Conservation (phyloP, 139 green algal genomes). For the Diplosphaera chodatii region DNA sequence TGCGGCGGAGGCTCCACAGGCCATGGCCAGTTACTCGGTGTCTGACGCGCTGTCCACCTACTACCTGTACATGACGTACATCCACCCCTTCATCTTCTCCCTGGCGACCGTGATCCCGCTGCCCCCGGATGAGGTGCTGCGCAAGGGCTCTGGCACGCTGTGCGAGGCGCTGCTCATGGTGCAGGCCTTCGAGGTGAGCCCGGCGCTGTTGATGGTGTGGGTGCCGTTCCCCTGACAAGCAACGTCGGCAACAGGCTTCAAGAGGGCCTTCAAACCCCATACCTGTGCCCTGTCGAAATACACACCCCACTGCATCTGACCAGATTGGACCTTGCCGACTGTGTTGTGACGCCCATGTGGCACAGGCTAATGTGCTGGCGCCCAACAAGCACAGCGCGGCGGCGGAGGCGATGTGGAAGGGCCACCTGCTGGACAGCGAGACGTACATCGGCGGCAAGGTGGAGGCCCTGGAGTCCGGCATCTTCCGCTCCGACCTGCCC, state of each 20-base stretch:
- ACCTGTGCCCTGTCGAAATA: no score
- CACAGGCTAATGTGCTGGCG: conserved; percentile 76
- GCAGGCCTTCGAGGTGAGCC: conserved; percentile 40
- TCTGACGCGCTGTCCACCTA: conserved; percentile 96
- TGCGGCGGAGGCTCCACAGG: conserved; percentile 59
- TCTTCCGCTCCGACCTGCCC: conserved; percentile 94
- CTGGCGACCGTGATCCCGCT: conserved; percentile 98
- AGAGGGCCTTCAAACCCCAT: no score
- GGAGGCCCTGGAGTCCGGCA: conserved; percentile 71
- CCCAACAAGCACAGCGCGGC: conserved; percentile 91
- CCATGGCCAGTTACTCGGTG: conserved; percentile 95
- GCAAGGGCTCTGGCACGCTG: conserved; percentile 92
- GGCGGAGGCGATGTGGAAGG: conserved; percentile 60
- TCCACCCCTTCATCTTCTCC: conserved; percentile 99
- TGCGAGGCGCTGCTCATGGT: conserved; percentile 99
- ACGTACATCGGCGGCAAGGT: conserved; percentile 99
- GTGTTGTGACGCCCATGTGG: no score
- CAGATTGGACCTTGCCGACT: no score
- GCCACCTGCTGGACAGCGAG: conserved; percentile 88
- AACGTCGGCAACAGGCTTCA: no score
- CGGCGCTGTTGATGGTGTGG: background rate
- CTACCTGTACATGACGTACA: conserved; percentile 99
- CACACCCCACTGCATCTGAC: no score
- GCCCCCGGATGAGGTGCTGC: conserved; percentile 93
- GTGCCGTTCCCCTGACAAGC: no score